phyloP scores from a whole-genome alignment of 192 early-diverging fungal genomes.

The Linnemannia hyalina region DNA sequence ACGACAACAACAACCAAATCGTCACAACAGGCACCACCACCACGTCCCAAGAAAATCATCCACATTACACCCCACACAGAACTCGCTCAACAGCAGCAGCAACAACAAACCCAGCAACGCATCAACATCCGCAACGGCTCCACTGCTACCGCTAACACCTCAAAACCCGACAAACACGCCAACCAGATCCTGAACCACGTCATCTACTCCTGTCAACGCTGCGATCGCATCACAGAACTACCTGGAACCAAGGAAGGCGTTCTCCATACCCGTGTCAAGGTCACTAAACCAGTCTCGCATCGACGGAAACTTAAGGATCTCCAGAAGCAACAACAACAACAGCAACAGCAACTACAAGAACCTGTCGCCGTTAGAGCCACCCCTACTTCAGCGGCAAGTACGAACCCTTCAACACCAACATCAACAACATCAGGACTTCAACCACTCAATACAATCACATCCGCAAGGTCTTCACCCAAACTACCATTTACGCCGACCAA shows the following conservation, averaged over 20 bases:
- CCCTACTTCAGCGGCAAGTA: not conserved
- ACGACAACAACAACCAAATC: not conserved
- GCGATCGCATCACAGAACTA: conserved; percentile 48
- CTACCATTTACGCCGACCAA: not conserved
- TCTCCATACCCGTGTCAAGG: conserved; percentile 26
- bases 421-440: not conserved
- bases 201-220: conserved; percentile 54
- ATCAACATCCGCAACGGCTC: conserved; percentile 18
- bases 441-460: not conserved
- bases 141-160: not conserved
- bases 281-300: conserved; percentile 27
- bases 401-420: not conserved
- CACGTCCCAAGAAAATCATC: conserved; percentile 27
- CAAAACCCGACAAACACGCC: conserved; percentile 27
- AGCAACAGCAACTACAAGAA: not conserved
- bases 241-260: conserved; percentile 45
- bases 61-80: conserved; percentile 27
- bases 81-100: conserved; percentile 22
- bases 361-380: not conserved
- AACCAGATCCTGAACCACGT: conserved; percentile 48
- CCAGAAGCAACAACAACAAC: not conserved
- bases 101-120: conserved; percentile 21
- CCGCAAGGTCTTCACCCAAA: not conserved
- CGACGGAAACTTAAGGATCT: conserved; percentile 5
- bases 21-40: not conserved